Base-by-base conservation (phyloP, 225 moss, liverwort and hornwort species). In the Rhytidiadelphus loreus region DNA sequence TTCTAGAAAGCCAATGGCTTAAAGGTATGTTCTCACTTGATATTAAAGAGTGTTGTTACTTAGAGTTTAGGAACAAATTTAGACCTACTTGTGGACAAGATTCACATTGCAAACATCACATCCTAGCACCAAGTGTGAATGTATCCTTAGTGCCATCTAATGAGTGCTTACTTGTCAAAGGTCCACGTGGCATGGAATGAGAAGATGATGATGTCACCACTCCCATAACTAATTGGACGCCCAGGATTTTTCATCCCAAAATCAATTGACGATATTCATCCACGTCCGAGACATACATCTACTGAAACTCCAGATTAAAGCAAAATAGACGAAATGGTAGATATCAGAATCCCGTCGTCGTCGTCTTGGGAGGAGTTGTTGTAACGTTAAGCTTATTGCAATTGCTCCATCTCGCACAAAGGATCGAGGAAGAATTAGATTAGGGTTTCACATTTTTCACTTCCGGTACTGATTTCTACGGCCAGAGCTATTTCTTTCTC, bases 251-350 rank as follows among this genome's bases (percentile, higher is more conserved):
- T 77, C 77, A 35, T 35, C 11, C 55, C n/a, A 56, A n/a, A 78
- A 25, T 80, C 30, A 60, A 12, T 60, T 6, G 59, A 41, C 8
- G 30, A 29, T 59, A 44, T 61, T 44, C 44, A 61, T 81, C 81
- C 46, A n/a, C 12, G 26, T n/a, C 14, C 56, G 2, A 53, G 13
- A 22, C 9, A 3, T 14, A 3, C 32, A 84, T 84, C 71, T 84
- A 30, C 39, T 1, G 2, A 1, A 0, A 0, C 2, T 24, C 16
- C 21, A 58, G 58, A 84, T 25, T 71, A 2, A 11, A 19, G 41
- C 1, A 57, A 28, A 70, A 30, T 25, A 85, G 17, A 6, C 16
- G 25, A 85, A 46, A 46, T 26, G 22, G 29, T 86, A 52, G 62
- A 76, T 76, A 58, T 29, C 50, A 37, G 28, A n/a, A 28, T 15